Conservation (phyloP, 257 asterid species). For the Penstemon davidsonii region DNA sequence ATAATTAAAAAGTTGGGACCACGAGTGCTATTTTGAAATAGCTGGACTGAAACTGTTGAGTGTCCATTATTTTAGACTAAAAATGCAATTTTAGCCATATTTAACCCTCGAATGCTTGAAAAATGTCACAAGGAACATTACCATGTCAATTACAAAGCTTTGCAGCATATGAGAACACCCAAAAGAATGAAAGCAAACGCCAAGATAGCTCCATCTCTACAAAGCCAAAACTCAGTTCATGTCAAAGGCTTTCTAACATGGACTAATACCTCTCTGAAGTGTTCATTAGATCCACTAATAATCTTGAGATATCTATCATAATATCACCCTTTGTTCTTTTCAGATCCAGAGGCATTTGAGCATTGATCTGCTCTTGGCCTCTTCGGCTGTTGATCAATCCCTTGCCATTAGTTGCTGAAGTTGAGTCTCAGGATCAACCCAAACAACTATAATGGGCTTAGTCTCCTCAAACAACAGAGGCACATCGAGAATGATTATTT, state of each 20-base stretch:
- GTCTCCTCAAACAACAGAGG: constrained; percentile 95
- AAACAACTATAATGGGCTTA: constrained; percentile 77
- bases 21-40: too few species aligned
- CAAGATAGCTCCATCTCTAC: constrained; percentile 71
- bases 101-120: background rate
- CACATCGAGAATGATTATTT: constrained; percentile 80
- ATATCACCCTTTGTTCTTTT: constrained; percentile 72
- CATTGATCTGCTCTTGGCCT: constrained; percentile 68
- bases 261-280: constrained; percentile 51
- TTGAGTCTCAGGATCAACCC: constrained; percentile 88
- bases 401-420: constrained; percentile 72
- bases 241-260: constrained; percentile 69
- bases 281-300: constrained; percentile 59
- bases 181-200: constrained; percentile 56
- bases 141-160: constrained; percentile 34
- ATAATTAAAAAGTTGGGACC: too few species aligned
- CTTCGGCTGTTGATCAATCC: constrained; percentile 75
- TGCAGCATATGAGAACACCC: constrained; percentile 53
- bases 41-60: too few species aligned
- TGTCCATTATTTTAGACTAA: too few species aligned
- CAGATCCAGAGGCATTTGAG: constrained; percentile 85
- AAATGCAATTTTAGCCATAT: background rate
- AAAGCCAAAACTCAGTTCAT: constrained; percentile 74
- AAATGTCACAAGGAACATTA: background rate
- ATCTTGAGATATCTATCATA: constrained; percentile 70